A percentile compares a stretch with the other conserved stretches of the same genome.
Evolutionary conservation across 2,329 filamentous ascomycete species (phyloP).

Genomic region (Chrysoporthe austroafricana): DNA sequence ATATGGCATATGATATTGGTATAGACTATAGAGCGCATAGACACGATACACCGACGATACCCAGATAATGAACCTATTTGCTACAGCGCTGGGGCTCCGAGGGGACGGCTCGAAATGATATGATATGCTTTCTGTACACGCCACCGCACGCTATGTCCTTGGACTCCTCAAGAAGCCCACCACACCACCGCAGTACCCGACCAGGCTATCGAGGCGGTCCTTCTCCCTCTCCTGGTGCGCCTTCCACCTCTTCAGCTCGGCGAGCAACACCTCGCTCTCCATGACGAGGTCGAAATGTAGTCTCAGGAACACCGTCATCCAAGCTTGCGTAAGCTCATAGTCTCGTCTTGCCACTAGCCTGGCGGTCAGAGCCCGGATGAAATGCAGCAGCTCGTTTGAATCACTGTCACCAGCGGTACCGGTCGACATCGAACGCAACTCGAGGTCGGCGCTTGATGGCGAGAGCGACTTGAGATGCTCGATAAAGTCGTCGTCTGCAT

Average conservation of each 20-base stretch:
- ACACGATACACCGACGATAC: neutral
- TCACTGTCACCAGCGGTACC: slow-evolving; percentile 48
- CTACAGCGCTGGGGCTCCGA: neutral
- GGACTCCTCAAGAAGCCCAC: slow-evolving; percentile 77
- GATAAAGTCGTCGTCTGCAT: slow-evolving; percentile 67
- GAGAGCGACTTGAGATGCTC: slow-evolving; percentile 78
- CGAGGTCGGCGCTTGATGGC: slow-evolving; percentile 85
- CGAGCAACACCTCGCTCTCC: slow-evolving; percentile 57
- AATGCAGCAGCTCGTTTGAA: slow-evolving; percentile 74
- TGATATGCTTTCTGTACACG: neutral
- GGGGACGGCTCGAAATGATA: no score
- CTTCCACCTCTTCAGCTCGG: slow-evolving; percentile 71
- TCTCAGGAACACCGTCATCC: slow-evolving; percentile 93
- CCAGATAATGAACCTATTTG: neutral
- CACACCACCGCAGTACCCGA: slow-evolving; percentile 87
- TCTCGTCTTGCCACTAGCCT: slow-evolving; percentile 72
- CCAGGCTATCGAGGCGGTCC: slow-evolving; percentile 71
- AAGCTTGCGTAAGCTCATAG: slow-evolving; percentile 93
- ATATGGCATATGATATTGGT: neutral
- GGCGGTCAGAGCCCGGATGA: slow-evolving; percentile 78
- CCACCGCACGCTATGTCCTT: slow-evolving; percentile 46
- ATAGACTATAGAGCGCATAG: neutral
- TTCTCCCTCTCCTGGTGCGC: slow-evolving; percentile 72
- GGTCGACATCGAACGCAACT: slow-evolving; percentile 76
- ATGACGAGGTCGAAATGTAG: slow-evolving; percentile 68